Evolutionary conservation across 1,284 basidiomycete genomes (phyloP), one percentile per base, ranked within the genome.

Genomic region (Anthracocystis setariae): DNA sequence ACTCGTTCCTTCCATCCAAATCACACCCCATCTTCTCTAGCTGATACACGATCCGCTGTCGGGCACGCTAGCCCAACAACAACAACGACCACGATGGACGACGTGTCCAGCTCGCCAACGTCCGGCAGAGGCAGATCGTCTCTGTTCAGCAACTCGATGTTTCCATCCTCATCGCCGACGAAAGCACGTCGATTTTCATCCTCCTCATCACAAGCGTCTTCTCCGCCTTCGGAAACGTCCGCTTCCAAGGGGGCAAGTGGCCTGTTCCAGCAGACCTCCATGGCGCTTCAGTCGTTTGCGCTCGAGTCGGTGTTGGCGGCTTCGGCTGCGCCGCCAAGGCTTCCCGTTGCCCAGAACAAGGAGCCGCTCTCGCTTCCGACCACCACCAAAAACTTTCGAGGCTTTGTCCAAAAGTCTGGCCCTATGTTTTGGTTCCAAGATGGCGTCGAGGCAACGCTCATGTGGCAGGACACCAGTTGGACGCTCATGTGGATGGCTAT

Each of bases 341-440:
- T 81, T 25, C 78, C 80, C 0, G 74, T 77, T 0, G 73, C 78
- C 17, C 70, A 77, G 69, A 76, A 74, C 47, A 82, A 82, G 57
- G 73, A 73, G 32, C 67, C 77, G 7, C 72, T 82, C 5, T 76
- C 73, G n/a, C 54, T 82, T 5, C 63, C 77, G 0, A 78, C 78
- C 2, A 81, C 78, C 8, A 79, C 81, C 21, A 62, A 72, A 32
- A 82, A 82, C 64, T 80, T 82, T 37, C 73, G 81, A 23, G 80
- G 75, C 5, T 82, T 82, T 43, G 78, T 80, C 17, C 80, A 82
- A 42, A 82, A 82, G 55, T 74, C 70, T 10, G 79, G 79, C 3
- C 79, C 80, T 2, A 60, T 82, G 54, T 82, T 82, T 51, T 79
- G 69, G 62, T 79, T 82, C 51, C 81, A 82, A 46, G 81, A 82